Evolutionary conservation across 208 protist genomes (phyloP).

Genomic region (Blastocrithidia nonstop): DNA sequence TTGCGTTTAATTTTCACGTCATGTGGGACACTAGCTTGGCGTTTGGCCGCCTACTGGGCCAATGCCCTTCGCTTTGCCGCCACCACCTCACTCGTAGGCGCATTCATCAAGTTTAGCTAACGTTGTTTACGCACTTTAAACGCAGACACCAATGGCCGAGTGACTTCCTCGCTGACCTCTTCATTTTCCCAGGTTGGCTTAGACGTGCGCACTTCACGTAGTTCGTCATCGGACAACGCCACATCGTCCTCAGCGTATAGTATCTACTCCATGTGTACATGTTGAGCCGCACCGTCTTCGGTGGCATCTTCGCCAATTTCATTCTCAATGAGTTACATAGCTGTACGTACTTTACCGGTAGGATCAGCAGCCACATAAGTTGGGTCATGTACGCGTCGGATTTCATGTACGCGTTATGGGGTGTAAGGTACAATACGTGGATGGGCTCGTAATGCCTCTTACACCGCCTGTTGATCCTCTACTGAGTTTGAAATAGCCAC

Average conservation of each 20-base stretch:
- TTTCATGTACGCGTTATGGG: conserved; percentile 74
- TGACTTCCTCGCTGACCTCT: conserved; percentile 64
- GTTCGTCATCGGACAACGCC: conserved; percentile 69
- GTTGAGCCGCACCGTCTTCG: conserved; percentile 41
- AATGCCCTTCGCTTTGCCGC: conserved; percentile 51
- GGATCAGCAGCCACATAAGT: conserved; percentile 55
- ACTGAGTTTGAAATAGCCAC: conserved; percentile 71
- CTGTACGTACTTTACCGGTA: conserved; percentile 47
- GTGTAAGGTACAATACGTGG: conserved; percentile 70
- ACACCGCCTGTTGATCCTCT: conserved; percentile 65
- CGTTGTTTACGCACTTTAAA: conserved; percentile 83
- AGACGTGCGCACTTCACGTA: conserved; percentile 24
- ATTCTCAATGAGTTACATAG: conserved; percentile 4
- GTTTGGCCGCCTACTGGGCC: conserved; percentile 22
- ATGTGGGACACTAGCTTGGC: conserved; percentile 16
- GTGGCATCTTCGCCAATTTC: conserved; percentile 34
- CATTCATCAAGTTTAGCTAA: conserved; percentile 79
- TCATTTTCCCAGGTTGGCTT: conserved; percentile 58
- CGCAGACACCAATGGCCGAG: conserved; percentile 57
- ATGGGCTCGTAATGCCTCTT: conserved; percentile 64
- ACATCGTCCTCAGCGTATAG: conserved; percentile 71
- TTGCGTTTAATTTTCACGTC: conserved; percentile 51
- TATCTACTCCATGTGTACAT: conserved; percentile 30
- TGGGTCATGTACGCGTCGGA: conserved; percentile 65
- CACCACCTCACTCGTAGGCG: conserved; percentile 64